These are phyloP conservation scores for Sporothrix pallida DNA, from an alignment of 2,329 filamentous ascomycete genomes.

Conservation along the genomic window DNA sequence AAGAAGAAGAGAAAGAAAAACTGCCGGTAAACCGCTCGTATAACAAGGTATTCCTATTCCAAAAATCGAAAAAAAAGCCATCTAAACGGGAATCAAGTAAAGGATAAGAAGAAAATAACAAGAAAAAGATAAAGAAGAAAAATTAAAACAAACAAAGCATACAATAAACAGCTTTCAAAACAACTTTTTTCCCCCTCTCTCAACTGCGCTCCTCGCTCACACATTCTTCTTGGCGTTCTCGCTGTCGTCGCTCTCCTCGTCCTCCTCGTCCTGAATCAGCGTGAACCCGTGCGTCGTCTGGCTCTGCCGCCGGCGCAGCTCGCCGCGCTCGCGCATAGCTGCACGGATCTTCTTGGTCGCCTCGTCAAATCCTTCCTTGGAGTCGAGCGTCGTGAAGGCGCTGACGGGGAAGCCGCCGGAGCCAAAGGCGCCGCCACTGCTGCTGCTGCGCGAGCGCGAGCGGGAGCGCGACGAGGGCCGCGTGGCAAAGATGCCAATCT, in stretches of 20 bases:
- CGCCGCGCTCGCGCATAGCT: constrained; percentile 80
- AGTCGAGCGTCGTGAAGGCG: constrained; percentile 70
- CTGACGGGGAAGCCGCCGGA: constrained; percentile 69
- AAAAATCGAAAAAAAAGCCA: background rate
- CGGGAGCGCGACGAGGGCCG: constrained; percentile 77
- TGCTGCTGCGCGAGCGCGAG: constrained; percentile 77
- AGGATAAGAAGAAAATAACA: background rate
- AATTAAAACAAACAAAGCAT: background rate
- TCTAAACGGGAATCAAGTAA: background rate
- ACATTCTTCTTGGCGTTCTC: constrained; percentile 35
- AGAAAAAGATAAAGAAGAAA: background rate
- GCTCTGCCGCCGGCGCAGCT: constrained; percentile 63
- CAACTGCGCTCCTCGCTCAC: background rate
- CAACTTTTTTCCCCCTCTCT: background rate
- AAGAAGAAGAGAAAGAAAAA: background rate
- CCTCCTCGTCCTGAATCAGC: constrained; percentile 35
- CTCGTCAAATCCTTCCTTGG: constrained; percentile 76
- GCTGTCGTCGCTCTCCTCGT: constrained; percentile 35
- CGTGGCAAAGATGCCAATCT: constrained; percentile 88
- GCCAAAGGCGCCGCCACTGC: constrained; percentile 66
- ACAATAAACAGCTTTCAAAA: constrained; percentile 1
- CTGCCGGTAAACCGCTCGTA: background rate
- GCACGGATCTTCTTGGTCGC: constrained; percentile 82
- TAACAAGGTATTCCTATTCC: constrained; percentile 23
- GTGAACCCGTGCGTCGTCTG: constrained; percentile 39